Conservation (phyloP, 2,329 filamentous ascomycete genomes). For the Beauveria sp. region DNA sequence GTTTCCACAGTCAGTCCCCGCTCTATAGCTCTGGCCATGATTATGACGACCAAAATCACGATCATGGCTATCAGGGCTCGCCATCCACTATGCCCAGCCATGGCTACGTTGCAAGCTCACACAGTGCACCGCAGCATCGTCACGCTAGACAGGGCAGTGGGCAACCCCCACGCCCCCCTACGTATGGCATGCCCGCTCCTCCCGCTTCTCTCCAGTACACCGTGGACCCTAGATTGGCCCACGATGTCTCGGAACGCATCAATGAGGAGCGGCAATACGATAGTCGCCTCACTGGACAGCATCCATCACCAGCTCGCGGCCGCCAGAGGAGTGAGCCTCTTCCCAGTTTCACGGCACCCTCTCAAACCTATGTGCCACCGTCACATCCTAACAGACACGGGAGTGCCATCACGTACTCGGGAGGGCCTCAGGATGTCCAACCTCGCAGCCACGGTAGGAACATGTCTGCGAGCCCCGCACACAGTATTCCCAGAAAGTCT, state of each 20-base stretch:
- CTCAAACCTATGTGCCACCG: conserved; percentile 29
- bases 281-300: conserved; percentile 35
- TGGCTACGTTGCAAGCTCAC: conserved; percentile 13
- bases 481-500: conserved; percentile 61
- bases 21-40: not conserved
- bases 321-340: conserved; percentile 28
- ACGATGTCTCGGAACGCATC: conserved; percentile 51
- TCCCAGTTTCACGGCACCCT: conserved; percentile 20
- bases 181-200: conserved; percentile 39
- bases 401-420: conserved; percentile 30
- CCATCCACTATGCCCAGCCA: conserved; percentile 14
- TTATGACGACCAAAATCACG: not conserved
- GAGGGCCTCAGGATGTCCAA: conserved; percentile 18
- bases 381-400: conserved; percentile 38
- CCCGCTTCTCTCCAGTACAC: conserved; percentile 55
- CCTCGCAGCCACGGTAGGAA: conserved; percentile 32
- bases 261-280: conserved; percentile 46
- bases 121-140: conserved; percentile 15
- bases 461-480: conserved; percentile 35
- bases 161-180: conserved; percentile 17
- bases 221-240: conserved; percentile 46
- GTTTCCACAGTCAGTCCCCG: not conserved
- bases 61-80: not conserved
- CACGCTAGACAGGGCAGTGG: conserved; percentile 19
- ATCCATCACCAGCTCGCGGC: conserved; percentile 34